Evolutionary conservation across 2,329 filamentous ascomycete species (phyloP).

Genomic region (Aspergillus brasiliensis): DNA sequence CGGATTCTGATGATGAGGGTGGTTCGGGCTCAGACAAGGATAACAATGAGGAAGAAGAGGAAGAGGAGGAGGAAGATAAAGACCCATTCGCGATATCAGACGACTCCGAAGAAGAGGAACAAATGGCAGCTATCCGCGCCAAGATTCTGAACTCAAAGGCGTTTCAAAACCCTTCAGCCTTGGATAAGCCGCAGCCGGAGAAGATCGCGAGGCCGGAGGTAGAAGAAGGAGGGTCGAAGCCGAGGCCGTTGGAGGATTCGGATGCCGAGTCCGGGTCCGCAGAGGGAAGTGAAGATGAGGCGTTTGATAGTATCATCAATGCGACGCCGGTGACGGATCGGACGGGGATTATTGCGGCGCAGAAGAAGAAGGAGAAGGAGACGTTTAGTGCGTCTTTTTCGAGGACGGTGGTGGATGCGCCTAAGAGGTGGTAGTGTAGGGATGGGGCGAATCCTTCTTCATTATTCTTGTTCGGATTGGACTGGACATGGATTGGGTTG

Average conservation of each 20-base stretch:
- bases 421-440: slow-evolving; percentile 48
- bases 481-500: too few relatives aligned
- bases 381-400: slow-evolving; percentile 53
- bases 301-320: slow-evolving; percentile 90
- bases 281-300: slow-evolving; percentile 61
- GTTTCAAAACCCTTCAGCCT: slow-evolving; percentile 64
- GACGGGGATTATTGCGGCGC: slow-evolving; percentile 69
- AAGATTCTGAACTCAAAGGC: slow-evolving; percentile 90
- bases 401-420: slow-evolving; percentile 51
- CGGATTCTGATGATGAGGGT: slow-evolving; percentile 50
- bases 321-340: slow-evolving; percentile 87
- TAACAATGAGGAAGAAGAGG: slow-evolving; percentile 49
- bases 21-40: slow-evolving; percentile 50
- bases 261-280: slow-evolving; percentile 74
- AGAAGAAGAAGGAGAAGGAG: slow-evolving; percentile 56
- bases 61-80: slow-evolving; percentile 50
- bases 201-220: slow-evolving; percentile 62
- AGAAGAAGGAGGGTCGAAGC: slow-evolving; percentile 15
- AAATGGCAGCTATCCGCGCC: slow-evolving; percentile 89
- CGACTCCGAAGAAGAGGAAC: slow-evolving; percentile 77
- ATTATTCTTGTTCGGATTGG: neutral
- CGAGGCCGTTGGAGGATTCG: slow-evolving; percentile 56
- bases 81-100: slow-evolving; percentile 79
- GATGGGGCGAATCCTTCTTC: neutral
- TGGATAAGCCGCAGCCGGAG: slow-evolving; percentile 59